These are phyloP conservation scores for Alternaria viburni DNA, from an alignment of 2,329 filamentous ascomycete genomes.

Conservation along the genomic window DNA sequence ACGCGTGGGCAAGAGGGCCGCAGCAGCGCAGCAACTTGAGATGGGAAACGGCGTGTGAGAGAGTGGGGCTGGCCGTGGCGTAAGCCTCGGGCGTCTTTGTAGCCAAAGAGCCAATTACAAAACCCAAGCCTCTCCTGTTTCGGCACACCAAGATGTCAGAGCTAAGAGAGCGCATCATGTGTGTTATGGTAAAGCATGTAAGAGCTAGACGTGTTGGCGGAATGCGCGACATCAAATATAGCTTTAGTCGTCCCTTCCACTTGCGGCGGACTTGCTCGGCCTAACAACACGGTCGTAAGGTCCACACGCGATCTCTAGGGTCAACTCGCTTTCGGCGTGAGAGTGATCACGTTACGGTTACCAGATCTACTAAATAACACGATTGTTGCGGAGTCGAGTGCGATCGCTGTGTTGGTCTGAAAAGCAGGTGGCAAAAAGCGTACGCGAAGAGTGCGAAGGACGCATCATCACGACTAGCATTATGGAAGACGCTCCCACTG, in stretches of 20 bases:
- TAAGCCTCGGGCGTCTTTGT: neutral
- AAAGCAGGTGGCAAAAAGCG: neutral
- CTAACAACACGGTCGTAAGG: neutral
- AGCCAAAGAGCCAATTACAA: neutral
- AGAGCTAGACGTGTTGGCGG: neutral
- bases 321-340: neutral
- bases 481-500: neutral
- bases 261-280: neutral
- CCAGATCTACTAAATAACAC: neutral
- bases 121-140: neutral
- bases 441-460: neutral
- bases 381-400: neutral
- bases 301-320: neutral
- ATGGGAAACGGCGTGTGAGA: neutral
- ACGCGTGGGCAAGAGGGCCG: neutral
- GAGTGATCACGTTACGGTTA: neutral
- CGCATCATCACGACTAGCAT: neutral
- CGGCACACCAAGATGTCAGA: neutral
- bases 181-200: neutral
- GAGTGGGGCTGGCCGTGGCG: conserved; percentile 11
- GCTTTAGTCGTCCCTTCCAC: neutral
- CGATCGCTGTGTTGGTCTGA: neutral
- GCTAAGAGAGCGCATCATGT: neutral
- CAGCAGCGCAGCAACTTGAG: neutral
- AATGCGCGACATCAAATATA: neutral